Conservation (phyloP, 306 rosid species). For the Citrullus mucosospermus region DNA sequence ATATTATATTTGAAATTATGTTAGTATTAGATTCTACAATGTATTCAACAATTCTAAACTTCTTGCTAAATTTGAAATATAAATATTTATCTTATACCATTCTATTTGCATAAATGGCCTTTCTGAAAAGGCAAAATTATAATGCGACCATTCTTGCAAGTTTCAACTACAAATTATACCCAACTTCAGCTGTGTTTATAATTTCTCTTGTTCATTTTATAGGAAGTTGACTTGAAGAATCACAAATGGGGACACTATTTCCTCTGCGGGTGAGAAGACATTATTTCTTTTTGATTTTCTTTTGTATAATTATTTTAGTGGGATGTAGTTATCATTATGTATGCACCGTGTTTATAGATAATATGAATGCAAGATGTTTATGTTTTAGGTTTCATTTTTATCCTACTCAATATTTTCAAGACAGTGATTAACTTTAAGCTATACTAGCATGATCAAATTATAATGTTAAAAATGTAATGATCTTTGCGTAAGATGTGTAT, state of each 20-base stretch:
- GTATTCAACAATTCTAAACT: neutral
- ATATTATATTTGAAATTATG: neutral
- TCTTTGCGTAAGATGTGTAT: neutral
- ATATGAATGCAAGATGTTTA: neutral
- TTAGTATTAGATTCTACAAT: neutral
- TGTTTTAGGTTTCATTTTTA: neutral
- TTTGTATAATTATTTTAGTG: neutral
- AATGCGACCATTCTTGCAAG: neutral
- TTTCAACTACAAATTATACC: neutral
- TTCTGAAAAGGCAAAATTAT: neutral
- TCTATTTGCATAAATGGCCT: neutral
- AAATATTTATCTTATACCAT: neutral
- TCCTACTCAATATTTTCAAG: neutral
- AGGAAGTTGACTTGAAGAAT: constrained; percentile 85
- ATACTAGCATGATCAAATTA: neutral
- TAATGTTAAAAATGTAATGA: neutral
- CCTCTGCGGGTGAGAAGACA: constrained; percentile 69
- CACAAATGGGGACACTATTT: constrained; percentile 98
- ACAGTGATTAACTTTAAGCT: neutral
- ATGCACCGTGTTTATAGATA: neutral
- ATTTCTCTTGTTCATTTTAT: constrained; percentile 3
- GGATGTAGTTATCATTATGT: neutral
- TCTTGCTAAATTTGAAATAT: neutral
- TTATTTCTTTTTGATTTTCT: neutral
- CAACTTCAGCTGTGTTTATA: neutral